Evolutionary conservation across 2,329 filamentous ascomycete species (phyloP), one percentile per base, ranked within the genome.

Genomic region (Cordyceps tenuipes): DNA sequence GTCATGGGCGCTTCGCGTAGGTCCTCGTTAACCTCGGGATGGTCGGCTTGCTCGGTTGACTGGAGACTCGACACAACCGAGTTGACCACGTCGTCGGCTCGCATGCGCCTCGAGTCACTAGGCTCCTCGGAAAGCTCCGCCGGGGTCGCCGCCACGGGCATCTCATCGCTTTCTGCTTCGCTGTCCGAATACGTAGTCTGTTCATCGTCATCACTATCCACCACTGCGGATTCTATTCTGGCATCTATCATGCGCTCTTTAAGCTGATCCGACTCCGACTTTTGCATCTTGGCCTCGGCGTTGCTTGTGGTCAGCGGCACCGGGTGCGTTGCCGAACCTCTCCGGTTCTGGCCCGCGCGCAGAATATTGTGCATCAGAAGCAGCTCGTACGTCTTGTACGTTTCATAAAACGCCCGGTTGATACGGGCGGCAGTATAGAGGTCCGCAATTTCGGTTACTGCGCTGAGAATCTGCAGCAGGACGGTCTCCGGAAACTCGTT

Each of bases 301-400:
- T 67, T 69, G 13, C 62, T 69, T 7, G 63, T 62, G 0, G 63
- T 67, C 3, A 69, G 61, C 0, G 68, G 64, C 12, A 67, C 61
- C 3, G 66, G 63, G 2, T 64, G 64, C 4, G 61, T 63, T 26
- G 57, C 36, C 5, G 62, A 52, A 7, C 60, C 63, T 5, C 62
- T 62, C 36, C 68, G 63, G 29, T 66, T 64, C 0, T 66, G 62
- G 36, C 66, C 70, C 26, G 68, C 69, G 8, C 70, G 71, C 0
- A 74, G 64, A 3, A 74, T 70, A 10, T 69, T 72, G 3, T 69
- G 69, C 68, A 75, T 69, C 12, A 80, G 65, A 12, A 63, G 64
- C 2, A 74, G 68, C 64, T 80, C 76, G 58, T 80, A 72, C 47
- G 70, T 70, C 66, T 78, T 76, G 59, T 77, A 81, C 2, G 75